A percentile compares a stretch with the other conserved stretches of the same genome.
Evolutionary conservation across 2,329 filamentous ascomycete species (phyloP).

Genomic region (Lachnellula willkommii): DNA sequence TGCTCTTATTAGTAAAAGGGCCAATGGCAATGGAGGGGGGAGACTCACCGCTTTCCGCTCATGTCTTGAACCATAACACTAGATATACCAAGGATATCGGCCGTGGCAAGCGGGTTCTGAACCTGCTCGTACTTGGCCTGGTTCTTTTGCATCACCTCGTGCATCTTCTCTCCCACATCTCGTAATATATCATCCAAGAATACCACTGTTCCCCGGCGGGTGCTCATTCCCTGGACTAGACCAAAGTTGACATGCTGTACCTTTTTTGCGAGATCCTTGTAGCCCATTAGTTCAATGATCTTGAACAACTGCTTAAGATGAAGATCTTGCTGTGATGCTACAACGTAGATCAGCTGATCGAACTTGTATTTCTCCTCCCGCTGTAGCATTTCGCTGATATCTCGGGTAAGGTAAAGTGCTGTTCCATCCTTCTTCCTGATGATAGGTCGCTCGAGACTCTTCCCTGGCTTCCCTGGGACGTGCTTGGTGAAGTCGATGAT

Average conservation of each 20-base stretch:
- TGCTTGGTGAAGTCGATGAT: conserved; percentile 69
- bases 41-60: conserved; percentile 75
- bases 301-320: conserved; percentile 73
- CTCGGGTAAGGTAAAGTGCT: conserved; percentile 70
- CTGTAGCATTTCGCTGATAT: conserved; percentile 68
- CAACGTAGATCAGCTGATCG: conserved; percentile 77
- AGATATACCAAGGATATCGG: conserved; percentile 86
- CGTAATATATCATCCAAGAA: conserved; percentile 67
- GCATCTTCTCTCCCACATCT: conserved; percentile 90
- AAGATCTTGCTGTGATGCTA: conserved; percentile 66
- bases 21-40: background rate
- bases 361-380: conserved; percentile 60
- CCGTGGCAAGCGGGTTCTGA: conserved; percentile 71
- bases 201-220: conserved; percentile 67
- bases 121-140: conserved; percentile 86
- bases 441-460: conserved; percentile 64
- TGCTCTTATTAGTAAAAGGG: conserved; percentile 1
- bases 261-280: conserved; percentile 61
- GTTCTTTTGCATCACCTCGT: conserved; percentile 93
- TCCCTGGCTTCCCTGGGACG: conserved; percentile 59
- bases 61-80: conserved; percentile 98
- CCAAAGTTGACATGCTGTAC: conserved; percentile 74
- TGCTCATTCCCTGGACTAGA: conserved; percentile 66
- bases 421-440: conserved; percentile 71
- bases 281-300: conserved; percentile 66